Evolutionary conservation across 1,284 basidiomycete genomes (phyloP).

Genomic region (Naganishia albida): DNA sequence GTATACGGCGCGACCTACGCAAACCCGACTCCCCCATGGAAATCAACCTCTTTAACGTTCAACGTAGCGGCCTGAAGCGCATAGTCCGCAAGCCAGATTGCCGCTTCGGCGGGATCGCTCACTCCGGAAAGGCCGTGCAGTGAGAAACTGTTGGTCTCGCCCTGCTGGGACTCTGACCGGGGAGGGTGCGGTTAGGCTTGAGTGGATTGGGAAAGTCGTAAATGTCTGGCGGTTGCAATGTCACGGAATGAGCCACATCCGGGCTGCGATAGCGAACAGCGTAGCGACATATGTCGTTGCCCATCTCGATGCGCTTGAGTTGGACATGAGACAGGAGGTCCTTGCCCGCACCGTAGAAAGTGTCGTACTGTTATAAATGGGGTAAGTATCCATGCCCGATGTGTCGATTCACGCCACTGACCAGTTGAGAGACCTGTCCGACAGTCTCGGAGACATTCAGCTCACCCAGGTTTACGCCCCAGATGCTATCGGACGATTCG

Average conservation of each 20-base stretch:
- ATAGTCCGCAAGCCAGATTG: constrained; percentile 70
- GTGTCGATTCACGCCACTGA: no score
- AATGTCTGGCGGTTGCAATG: constrained; percentile 34
- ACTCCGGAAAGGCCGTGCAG: constrained; percentile 65
- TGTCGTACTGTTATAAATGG: constrained; percentile 47
- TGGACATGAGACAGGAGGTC: constrained; percentile 54
- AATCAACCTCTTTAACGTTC: constrained; percentile 53
- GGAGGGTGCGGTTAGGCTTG: not conserved
- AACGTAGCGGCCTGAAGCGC: constrained; percentile 58
- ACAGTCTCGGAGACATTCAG: constrained; percentile 63
- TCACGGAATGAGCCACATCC: not conserved
- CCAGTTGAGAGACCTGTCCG: constrained; percentile 62
- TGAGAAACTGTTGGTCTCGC: constrained; percentile 34
- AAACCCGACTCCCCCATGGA: constrained; percentile 57
- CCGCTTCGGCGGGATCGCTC: constrained; percentile 68
- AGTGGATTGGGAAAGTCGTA: constrained; percentile 10
- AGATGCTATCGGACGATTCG: constrained; percentile 58
- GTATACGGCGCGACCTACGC: constrained; percentile 39
- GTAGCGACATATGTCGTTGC: constrained; percentile 41
- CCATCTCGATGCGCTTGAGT: constrained; percentile 63
- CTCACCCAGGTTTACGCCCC: constrained; percentile 66
- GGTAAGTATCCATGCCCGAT: constrained; percentile 33
- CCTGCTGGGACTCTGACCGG: constrained; percentile 34
- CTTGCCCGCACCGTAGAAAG: constrained; percentile 57
- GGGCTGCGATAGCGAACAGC: not conserved